Evolutionary conservation across 139 green algal genomes (phyloP).

Genomic region (Haematococcus lacustris): DNA sequence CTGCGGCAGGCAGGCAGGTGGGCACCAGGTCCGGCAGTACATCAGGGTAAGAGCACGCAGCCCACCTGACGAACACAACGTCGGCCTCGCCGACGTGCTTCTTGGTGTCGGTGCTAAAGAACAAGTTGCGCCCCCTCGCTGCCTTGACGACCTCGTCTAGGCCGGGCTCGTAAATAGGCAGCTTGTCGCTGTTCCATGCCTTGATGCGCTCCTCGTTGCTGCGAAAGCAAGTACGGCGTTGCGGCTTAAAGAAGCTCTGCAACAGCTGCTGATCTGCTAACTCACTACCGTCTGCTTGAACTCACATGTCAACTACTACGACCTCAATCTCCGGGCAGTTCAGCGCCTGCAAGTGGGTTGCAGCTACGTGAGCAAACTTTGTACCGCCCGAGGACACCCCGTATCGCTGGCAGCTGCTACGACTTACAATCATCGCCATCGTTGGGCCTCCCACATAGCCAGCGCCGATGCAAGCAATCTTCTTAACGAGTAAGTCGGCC

Average conservation of each 20-base stretch:
- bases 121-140: slow-evolving; percentile 84
- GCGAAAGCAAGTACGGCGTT: slow-evolving; percentile 7
- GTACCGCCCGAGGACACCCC: neutral
- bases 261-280: too few species aligned
- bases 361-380: neutral
- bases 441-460: slow-evolving; percentile 85
- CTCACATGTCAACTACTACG: slow-evolving; percentile 56
- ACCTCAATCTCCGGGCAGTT: slow-evolving; percentile 96
- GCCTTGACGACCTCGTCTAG: slow-evolving; percentile 87
- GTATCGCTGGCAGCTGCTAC: neutral
- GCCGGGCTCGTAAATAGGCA: slow-evolving; percentile 98
- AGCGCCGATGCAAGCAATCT: slow-evolving; percentile 74
- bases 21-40: too few species aligned
- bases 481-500: slow-evolving; percentile 17
- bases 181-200: slow-evolving; percentile 92
- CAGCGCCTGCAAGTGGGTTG: slow-evolving; percentile 51
- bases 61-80: slow-evolving; percentile 91
- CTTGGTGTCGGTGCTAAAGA: slow-evolving; percentile 91
- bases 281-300: too few species aligned
- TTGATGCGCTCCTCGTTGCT: slow-evolving; percentile 41
- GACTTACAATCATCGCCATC: slow-evolving; percentile 81
- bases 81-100: slow-evolving; percentile 92
- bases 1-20: too few species aligned
- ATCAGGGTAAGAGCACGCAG: too few species aligned
- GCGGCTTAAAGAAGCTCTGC: neutral